Evolutionary conservation across 768 basidiomycete genomes (phyloP), one percentile per base, ranked within the genome.

Genomic region (Psilocybe cyanescens): DNA sequence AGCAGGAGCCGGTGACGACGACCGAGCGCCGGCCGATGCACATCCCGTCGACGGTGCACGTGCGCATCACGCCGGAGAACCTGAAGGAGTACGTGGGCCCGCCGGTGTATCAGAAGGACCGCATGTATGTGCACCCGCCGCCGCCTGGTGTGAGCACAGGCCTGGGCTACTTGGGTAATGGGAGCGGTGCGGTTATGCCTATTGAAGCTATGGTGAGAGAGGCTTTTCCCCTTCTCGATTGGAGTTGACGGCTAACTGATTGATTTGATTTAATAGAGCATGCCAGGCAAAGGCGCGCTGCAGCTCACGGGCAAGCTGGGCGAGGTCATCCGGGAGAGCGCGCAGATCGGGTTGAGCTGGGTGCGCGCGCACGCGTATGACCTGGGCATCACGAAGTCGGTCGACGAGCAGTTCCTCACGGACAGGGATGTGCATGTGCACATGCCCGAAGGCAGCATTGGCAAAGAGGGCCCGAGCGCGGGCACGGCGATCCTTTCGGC

Each of bases 41-140:
- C 41, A 86, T 99, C 5, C 97, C 97, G 0, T 80, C 84, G 5
- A 76, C 81, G 4, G 90, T 99, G 0, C 89, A 90, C 71, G 83
- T 99, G 14, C 79, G 81, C 41, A 94, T 99, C 70, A 90, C 89
- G 0, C 84, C 89, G 0, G 93, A 94, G 39, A 97, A 94, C 65
- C 72, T 99, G 68, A 94, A 96, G 75, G 96, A 97, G 61, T 99
- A 98, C 65, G 96, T 99, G 37, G 97, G 97, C 0, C 95, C 97
- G 12, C 93, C 93, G 6, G 82, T 97, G 48, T 99, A 97, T 73
- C 94, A 98, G 74, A 94, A 94, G 75, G 97, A 99, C 68, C 77
- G 97, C 62, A 85, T 99, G 82, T 99, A 97, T 68, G 81, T 83
- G 12, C 78, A 79, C 35, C 76, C 86, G 1, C 93, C 94, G 0